Evolutionary conservation across 805 yeast species (phyloP).

Genomic region (Myxozyma sirexii): DNA sequence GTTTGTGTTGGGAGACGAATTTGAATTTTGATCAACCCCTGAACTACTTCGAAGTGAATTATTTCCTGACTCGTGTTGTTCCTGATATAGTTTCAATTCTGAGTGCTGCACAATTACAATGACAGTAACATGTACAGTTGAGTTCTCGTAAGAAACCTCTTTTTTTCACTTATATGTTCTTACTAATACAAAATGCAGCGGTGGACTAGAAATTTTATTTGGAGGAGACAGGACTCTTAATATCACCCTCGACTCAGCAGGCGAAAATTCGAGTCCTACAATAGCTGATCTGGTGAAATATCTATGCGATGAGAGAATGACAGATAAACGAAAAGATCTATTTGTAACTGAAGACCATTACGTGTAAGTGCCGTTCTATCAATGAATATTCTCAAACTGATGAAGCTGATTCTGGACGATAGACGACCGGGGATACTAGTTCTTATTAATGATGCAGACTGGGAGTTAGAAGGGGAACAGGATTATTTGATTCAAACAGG

Average conservation of each 20-base stretch:
- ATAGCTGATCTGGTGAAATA: constrained; percentile 57
- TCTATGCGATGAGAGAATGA: constrained; percentile 54
- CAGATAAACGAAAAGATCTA: constrained; percentile 64
- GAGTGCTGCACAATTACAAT: not conserved
- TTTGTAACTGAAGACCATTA: constrained; percentile 74
- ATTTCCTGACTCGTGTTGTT: too few relatives aligned
- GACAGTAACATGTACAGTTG: constrained; percentile 18
- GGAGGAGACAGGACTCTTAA: constrained; percentile 58
- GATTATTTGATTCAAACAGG: constrained; percentile 73
- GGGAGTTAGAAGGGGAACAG: constrained; percentile 93
- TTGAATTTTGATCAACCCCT: not conserved
- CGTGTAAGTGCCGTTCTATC: constrained; percentile 44
- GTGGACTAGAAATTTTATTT: constrained; percentile 85
- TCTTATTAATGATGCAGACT: constrained; percentile 89
- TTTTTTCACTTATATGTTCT: not conserved
- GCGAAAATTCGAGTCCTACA: constrained; percentile 45
- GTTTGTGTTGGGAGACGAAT: not conserved
- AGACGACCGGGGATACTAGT: constrained; percentile 88
- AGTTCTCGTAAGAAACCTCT: constrained; percentile 17
- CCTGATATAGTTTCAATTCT: too few relatives aligned
- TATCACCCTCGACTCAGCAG: constrained; percentile 46
- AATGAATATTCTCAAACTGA: too few relatives aligned
- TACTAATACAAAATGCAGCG: constrained; percentile 44
- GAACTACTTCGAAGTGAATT: not conserved
- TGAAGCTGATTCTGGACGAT: too few relatives aligned